These are phyloP conservation scores for Hypoxylon perforatum DNA, from an alignment of 495 filamentous ascomycete species.

Conservation along the genomic window DNA sequence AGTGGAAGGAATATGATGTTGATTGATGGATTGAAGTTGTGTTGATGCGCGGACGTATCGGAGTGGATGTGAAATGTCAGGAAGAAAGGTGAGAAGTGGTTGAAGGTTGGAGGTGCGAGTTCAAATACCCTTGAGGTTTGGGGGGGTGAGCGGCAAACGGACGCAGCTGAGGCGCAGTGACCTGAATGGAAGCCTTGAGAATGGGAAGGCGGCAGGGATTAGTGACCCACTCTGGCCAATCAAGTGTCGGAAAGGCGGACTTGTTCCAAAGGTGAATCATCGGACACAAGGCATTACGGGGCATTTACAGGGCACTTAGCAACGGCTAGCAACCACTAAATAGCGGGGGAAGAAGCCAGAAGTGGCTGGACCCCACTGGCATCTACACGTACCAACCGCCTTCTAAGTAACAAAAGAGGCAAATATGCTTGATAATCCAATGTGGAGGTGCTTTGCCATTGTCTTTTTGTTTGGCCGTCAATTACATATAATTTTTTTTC, in stretches of 20 bases:
- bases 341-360: constrained; percentile 33
- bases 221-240: constrained; percentile 32
- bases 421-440: constrained; percentile 31
- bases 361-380: constrained; percentile 27
- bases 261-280: constrained; percentile 43
- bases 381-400: constrained; percentile 23
- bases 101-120: constrained; percentile 22
- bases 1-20: constrained; percentile 13
- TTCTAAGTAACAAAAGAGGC: constrained; percentile 19
- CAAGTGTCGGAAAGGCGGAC: constrained; percentile 8
- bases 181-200: constrained; percentile 46
- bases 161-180: constrained; percentile 42
- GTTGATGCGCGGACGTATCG: neutral
- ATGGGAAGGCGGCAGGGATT: constrained; percentile 41
- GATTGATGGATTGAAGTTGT: constrained; percentile 50
- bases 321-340: constrained; percentile 17
- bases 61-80: constrained; percentile 1
- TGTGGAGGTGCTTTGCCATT: neutral
- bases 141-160: constrained; percentile 31
- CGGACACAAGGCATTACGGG: constrained; percentile 4
- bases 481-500: too few relatives aligned
- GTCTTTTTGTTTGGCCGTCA: neutral
- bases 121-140: constrained; percentile 28
- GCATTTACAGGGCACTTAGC: too few relatives aligned
- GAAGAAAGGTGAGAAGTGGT: constrained; percentile 20